Base-by-base conservation (phyloP, 2,329 filamentous ascomycete genomes). In the Conoideocrella luteorostrata region DNA sequence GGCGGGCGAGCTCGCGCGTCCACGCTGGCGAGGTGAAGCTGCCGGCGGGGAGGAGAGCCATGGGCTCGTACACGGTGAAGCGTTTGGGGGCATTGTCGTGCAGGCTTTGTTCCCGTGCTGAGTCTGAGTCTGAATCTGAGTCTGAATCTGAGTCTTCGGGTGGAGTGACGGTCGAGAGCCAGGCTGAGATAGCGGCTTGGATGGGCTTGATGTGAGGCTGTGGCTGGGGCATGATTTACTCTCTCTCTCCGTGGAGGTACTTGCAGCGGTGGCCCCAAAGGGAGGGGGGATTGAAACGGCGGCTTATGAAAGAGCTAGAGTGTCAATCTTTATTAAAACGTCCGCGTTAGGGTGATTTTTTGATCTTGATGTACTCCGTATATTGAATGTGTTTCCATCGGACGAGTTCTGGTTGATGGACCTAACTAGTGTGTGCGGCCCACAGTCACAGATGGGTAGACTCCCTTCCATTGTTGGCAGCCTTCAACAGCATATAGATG, bases 1-100 rank as follows among this genome's bases (percentile, higher is more conserved):
- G 47, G 2, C 49, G 45, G 23, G 39, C 43, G 1, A 78, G 54
- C 2, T 71, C 39, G 4, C 48, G 35, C 2, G 51, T 53, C 74
- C 75, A 80, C 3, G 53, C 36, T 1, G 50, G 15, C 4, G 61
- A 57, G 4, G 61, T 58, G 61, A 83, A 81, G 51, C 77, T 78
- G 21, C 78, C 78, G 0, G 72, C 69, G 0, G 80, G 78, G 2
- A 84, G 67, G 13, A 83, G 65, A 4, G 73, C 70, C 71, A 84
- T 76, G 9, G 79, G 78, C 44, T 75, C 73, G 52, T 84, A 83
- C 11, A 75, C 64, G 0, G 73, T 73, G 69, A 77, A 84, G 49
- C 78, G 64, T 51, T 75, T 79, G 0, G 80, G 78, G 3, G 71
- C 67, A 33, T 63, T 57, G 10, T 51, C 55, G 17, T 72, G 34